Evolutionary conservation across 441 rosid species (phyloP).

Genomic region (Geranium incanum): DNA sequence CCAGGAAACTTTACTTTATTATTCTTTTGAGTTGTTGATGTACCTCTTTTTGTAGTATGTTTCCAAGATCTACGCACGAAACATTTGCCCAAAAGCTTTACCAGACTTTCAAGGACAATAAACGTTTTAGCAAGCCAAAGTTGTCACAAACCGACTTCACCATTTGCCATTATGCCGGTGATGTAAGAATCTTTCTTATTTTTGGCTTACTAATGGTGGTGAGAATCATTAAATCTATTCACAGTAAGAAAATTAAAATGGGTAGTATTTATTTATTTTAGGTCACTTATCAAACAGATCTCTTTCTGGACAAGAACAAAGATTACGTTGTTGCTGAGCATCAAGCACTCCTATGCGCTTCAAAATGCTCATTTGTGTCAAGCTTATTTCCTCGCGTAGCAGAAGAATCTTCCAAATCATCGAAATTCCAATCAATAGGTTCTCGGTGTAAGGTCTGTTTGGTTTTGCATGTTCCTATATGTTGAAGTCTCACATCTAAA

Average conservation of each 20-base stretch:
- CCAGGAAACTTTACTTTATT: not conserved
- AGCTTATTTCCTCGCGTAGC: constrained; percentile 69
- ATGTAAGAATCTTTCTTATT: constrained; percentile 47
- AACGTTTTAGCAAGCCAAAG: constrained; percentile 92
- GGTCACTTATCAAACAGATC: constrained; percentile 94
- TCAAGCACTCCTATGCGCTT: constrained; percentile 71
- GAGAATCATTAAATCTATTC: constrained; percentile 11
- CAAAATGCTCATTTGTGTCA: constrained; percentile 74
- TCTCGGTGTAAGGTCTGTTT: constrained; percentile 79
- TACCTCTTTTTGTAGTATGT: constrained; percentile 53
- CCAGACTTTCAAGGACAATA: constrained; percentile 86
- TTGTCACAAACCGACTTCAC: constrained; percentile 85
- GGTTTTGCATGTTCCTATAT: constrained; percentile 10
- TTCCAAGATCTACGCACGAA: constrained; percentile 92
- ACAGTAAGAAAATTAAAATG: constrained; percentile 7
- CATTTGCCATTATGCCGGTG: constrained; percentile 91
- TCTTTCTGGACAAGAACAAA: constrained; percentile 94
- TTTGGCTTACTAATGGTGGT: constrained; percentile 10
- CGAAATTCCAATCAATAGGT: constrained; percentile 94
- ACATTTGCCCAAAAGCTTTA: constrained; percentile 92
- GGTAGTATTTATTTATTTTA: constrained; percentile 23
- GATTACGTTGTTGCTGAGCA: constrained; percentile 95
- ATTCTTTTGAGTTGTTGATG: constrained; percentile 16
- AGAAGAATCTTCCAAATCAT: constrained; percentile 80
- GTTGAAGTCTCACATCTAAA: not conserved